Conservation (phyloP, 768 basidiomycete genomes). For the Brasilioporus rufonigricans region DNA sequence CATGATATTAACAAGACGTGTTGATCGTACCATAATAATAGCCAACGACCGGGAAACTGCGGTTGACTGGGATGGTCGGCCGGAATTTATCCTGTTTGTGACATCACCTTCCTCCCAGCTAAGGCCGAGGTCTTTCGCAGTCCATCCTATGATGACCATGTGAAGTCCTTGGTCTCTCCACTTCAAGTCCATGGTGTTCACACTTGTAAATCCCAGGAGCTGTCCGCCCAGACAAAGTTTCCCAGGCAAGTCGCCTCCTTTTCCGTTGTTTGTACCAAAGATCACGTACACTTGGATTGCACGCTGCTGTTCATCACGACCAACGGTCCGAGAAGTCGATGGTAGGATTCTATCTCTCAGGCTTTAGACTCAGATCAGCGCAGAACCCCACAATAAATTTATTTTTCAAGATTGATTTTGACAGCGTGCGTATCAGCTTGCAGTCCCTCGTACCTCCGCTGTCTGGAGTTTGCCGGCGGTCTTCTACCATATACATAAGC, state of each 20-base stretch:
- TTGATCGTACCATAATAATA: slow-evolving; percentile 5
- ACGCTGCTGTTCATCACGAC: slow-evolving; percentile 6
- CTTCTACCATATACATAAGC: slow-evolving; percentile 5
- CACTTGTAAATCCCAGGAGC: slow-evolving; percentile 8
- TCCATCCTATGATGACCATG: slow-evolving; percentile 14
- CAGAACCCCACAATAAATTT: slow-evolving; percentile 9
- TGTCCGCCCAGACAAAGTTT: slow-evolving; percentile 9
- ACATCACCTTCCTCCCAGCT: slow-evolving; percentile 19
- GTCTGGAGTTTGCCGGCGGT: slow-evolving; percentile 13
- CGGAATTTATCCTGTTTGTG: slow-evolving; percentile 11
- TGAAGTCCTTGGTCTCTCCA: slow-evolving; percentile 10
- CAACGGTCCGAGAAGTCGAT: slow-evolving; percentile 7
- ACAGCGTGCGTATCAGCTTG: slow-evolving; percentile 24
- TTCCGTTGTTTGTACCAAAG: slow-evolving; percentile 12
- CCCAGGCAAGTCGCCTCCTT: slow-evolving; percentile 22
- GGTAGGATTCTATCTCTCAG: slow-evolving; percentile 23
- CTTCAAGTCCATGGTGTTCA: slow-evolving; percentile 9
- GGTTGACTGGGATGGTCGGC: neutral
- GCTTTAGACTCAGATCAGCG: slow-evolving; percentile 19
- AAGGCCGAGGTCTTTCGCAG: slow-evolving; percentile 24
- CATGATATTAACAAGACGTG: slow-evolving; percentile 1
- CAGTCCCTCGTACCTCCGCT: slow-evolving; percentile 10
- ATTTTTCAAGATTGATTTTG: slow-evolving; percentile 8
- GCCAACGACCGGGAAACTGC: slow-evolving; percentile 3
- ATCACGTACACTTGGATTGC: slow-evolving; percentile 27